Evolutionary conservation across 345 rosid genomes (phyloP).

Genomic region (Eucalyptus tenuipes): DNA sequence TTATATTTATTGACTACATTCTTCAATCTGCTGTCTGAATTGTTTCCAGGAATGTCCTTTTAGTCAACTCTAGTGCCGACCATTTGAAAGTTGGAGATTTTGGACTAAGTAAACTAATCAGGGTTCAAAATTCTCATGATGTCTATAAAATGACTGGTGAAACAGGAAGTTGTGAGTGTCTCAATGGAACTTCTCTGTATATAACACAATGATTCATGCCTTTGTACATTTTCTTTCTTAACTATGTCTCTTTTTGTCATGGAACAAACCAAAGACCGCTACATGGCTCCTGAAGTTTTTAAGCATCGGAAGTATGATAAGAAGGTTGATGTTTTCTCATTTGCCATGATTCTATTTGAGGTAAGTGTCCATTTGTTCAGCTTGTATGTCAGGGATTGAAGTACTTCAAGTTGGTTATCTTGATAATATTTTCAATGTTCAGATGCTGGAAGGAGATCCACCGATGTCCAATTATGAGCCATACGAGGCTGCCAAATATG

Average conservation of each 20-base stretch:
- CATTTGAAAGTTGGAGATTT: constrained; percentile 97
- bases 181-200: neutral
- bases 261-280: constrained; percentile 53
- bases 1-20: neutral
- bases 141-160: constrained; percentile 99
- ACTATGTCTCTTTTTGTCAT: neutral
- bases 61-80: constrained; percentile 91
- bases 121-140: constrained; percentile 92
- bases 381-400: neutral
- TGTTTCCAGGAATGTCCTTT: constrained; percentile 78
- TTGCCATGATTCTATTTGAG: constrained; percentile 95
- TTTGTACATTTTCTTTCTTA: neutral
- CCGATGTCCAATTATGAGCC: constrained; percentile 78
- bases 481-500: constrained; percentile 91
- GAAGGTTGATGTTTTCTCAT: constrained; percentile 98
- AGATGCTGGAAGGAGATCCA: constrained; percentile 99
- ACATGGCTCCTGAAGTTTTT: constrained; percentile 99
- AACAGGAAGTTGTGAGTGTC: constrained; percentile 93
- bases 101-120: constrained; percentile 97
- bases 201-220: neutral
- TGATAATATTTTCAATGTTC: constrained; percentile 1
- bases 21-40: neutral
- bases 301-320: constrained; percentile 93
- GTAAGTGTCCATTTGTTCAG: constrained; percentile 16
- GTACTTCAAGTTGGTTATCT: neutral